phyloP scores from a whole-genome alignment of 345 rosid species.

The Eucalyptus sp. region DNA sequence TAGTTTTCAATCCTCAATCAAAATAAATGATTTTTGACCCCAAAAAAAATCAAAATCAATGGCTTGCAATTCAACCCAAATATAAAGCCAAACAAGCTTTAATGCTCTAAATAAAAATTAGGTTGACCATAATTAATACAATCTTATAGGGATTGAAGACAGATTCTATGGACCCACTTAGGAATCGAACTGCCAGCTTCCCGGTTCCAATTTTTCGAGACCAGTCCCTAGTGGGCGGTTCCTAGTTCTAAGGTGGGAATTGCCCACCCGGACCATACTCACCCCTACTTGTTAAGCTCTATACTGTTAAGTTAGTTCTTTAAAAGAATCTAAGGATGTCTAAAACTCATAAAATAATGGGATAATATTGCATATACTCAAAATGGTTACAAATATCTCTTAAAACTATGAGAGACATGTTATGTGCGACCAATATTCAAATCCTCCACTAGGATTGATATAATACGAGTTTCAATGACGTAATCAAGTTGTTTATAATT shows the following conservation, averaged over 20 bases:
- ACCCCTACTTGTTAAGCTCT: background rate
- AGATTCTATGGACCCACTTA: fast-evolving
- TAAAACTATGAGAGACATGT: background rate
- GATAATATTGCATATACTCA: background rate
- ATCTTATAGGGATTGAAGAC: too few relatives aligned
- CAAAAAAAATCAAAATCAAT: too few relatives aligned
- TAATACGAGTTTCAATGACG: too few relatives aligned
- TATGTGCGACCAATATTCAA: too few relatives aligned
- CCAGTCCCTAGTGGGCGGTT: fast-evolving
- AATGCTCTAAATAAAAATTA: too few relatives aligned
- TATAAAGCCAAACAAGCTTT: too few relatives aligned
- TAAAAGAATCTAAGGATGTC: background rate
- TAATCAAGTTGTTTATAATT: too few relatives aligned
- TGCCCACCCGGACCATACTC: background rate
- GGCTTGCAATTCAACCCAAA: too few relatives aligned
- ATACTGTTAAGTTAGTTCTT: background rate
- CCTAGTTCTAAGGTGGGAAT: fast-evolving
- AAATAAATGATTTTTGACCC: too few relatives aligned
- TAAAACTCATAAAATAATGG: background rate
- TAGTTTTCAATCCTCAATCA: too few relatives aligned
- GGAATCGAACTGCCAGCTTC: fast-evolving
- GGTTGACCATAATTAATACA: too few relatives aligned
- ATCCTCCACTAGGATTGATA: too few relatives aligned
- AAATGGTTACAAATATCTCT: background rate
- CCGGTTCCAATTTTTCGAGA: fast-evolving